Percentiles rank a stretch among this genome's conserved stretches.
phyloP scores from a whole-genome alignment of 1,139 yeast genomes.

The Suhomyces wounanorum region DNA sequence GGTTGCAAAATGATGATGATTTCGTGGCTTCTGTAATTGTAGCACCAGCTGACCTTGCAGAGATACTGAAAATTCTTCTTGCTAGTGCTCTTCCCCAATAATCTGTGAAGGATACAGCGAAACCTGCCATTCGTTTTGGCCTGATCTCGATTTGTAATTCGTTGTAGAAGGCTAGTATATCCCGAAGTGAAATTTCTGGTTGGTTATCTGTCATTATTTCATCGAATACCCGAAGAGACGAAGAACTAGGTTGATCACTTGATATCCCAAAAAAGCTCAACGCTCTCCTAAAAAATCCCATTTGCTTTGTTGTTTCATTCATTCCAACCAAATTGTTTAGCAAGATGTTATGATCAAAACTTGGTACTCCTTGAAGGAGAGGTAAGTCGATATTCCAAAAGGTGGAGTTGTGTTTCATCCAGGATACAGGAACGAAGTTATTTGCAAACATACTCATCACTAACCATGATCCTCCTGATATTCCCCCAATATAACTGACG shows the following conservation, averaged over 20 bases:
- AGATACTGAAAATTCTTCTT: slow-evolving; percentile 43
- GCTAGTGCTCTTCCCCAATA: slow-evolving; percentile 68
- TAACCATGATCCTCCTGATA: slow-evolving; percentile 74
- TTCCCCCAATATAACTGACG: slow-evolving; percentile 57
- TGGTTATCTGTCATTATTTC: neutral
- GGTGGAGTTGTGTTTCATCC: slow-evolving; percentile 34
- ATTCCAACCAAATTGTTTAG: neutral
- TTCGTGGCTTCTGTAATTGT: slow-evolving; percentile 34
- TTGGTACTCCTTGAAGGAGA: slow-evolving; percentile 49
- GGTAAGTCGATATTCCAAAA: slow-evolving; percentile 30
- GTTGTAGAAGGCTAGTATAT: slow-evolving; percentile 47
- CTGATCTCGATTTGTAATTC: slow-evolving; percentile 55
- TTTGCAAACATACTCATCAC: slow-evolving; percentile 52
- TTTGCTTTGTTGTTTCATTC: neutral
- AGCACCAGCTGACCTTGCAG: slow-evolving; percentile 39
- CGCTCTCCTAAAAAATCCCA: slow-evolving; percentile 15
- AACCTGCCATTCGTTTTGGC: slow-evolving; percentile 54
- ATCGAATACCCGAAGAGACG: neutral
- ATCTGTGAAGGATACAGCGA: slow-evolving; percentile 61
- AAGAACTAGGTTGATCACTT: neutral
- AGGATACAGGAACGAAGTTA: slow-evolving; percentile 45
- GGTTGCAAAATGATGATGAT: slow-evolving; percentile 30
- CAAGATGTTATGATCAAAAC: slow-evolving; percentile 33
- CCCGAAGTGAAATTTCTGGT: slow-evolving; percentile 22
- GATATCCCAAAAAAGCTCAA: slow-evolving; percentile 16